Evolutionary conservation across 306 rosid genomes (phyloP).

Genomic region (Medicago arabica): DNA sequence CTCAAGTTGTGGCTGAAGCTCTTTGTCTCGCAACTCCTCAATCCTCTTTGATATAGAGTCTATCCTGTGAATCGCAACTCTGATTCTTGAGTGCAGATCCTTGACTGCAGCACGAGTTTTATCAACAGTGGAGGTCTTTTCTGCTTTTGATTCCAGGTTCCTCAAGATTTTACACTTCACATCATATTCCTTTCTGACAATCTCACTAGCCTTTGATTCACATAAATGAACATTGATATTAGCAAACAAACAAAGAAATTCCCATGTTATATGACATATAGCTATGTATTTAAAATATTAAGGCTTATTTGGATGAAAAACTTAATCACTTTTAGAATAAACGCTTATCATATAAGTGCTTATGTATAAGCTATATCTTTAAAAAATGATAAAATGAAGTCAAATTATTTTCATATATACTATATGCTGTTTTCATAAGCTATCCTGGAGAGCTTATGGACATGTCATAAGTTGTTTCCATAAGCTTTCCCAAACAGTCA

Average conservation of each 20-base stretch:
- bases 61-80: conserved; percentile 83
- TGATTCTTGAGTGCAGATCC: conserved; percentile 91
- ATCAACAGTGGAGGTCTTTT: conserved; percentile 60
- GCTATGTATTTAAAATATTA: background rate
- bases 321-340: background rate
- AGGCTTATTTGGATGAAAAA: background rate
- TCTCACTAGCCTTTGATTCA: conserved; percentile 77
- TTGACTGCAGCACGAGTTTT: conserved; percentile 86
- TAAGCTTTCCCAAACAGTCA: background rate
- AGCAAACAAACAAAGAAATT: conserved; percentile 10
- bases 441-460: background rate
- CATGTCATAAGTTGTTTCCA: background rate
- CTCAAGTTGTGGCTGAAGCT: conserved; percentile 97
- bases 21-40: conserved; percentile 88
- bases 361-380: background rate
- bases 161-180: conserved; percentile 77
- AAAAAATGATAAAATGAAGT: no score
- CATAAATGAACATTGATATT: conserved; percentile 22
- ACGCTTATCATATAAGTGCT: background rate
- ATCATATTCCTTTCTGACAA: conserved; percentile 83
- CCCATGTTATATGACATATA: background rate
- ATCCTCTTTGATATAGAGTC: conserved; percentile 92
- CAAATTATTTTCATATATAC: background rate
- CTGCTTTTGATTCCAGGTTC: conserved; percentile 77
- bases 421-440: background rate